phyloP scores from a whole-genome alignment of 2,329 filamentous ascomycete genomes.

The Fusarium denticulatum region DNA sequence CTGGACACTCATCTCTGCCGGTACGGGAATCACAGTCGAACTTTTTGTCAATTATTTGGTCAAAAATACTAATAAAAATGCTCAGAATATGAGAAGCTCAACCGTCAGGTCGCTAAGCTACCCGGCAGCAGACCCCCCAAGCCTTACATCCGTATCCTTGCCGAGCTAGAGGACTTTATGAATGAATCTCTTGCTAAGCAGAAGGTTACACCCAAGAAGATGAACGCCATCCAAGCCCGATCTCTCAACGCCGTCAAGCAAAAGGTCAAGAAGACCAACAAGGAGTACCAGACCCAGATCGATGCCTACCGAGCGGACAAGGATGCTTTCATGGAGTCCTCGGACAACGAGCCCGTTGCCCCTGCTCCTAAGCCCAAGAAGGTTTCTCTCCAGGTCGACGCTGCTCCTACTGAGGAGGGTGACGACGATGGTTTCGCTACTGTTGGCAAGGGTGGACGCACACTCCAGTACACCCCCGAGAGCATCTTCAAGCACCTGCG shows the following conservation, averaged over 20 bases:
- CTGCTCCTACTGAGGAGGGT: slow-evolving; percentile 60
- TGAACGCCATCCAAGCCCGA: slow-evolving; percentile 95
- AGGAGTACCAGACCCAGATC: slow-evolving; percentile 89
- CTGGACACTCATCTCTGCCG: slow-evolving; percentile 90
- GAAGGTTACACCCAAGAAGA: slow-evolving; percentile 96
- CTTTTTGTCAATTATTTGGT: not conserved
- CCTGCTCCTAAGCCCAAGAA: slow-evolving; percentile 60
- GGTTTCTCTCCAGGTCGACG: slow-evolving; percentile 55
- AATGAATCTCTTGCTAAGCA: slow-evolving; percentile 95
- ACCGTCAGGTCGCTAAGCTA: slow-evolving; percentile 84
- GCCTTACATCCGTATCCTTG: slow-evolving; percentile 89
- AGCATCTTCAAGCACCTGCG: slow-evolving; percentile 98
- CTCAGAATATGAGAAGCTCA: slow-evolving; percentile 92
- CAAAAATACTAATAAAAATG: slow-evolving; percentile 21
- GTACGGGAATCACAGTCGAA: slow-evolving; percentile 57
- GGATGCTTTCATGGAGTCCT: slow-evolving; percentile 86
- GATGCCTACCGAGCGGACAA: slow-evolving; percentile 88
- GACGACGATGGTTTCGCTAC: slow-evolving; percentile 90
- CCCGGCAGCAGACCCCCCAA: slow-evolving; percentile 84
- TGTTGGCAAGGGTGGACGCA: slow-evolving; percentile 88
- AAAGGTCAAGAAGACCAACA: slow-evolving; percentile 98
- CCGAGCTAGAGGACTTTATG: slow-evolving; percentile 93
- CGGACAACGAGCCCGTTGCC: slow-evolving; percentile 72
- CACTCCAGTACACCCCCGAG: slow-evolving; percentile 92
- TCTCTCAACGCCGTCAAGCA: slow-evolving; percentile 97